phyloP scores from a whole-genome alignment of 352 stramenopile genomes.

The Aphanomyces cochlioides region DNA sequence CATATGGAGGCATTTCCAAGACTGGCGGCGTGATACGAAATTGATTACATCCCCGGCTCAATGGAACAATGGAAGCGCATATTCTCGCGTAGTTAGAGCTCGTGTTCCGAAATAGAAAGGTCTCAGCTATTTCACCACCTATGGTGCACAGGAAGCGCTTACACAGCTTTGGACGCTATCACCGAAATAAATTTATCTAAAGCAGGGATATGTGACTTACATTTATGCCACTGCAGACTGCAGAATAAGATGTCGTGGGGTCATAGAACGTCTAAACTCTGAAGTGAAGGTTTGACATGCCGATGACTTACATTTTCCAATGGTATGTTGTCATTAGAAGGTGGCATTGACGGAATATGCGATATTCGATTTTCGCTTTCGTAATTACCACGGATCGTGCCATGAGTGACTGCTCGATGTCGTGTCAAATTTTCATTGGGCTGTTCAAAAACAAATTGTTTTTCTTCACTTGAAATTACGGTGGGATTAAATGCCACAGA shows the following conservation, averaged over 20 bases:
- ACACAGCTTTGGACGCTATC: conserved; percentile 24
- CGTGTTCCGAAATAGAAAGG: conserved; percentile 31
- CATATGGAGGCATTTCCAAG: conserved; percentile 57
- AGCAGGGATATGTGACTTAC: neutral
- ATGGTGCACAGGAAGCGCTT: conserved; percentile 30
- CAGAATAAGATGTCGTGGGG: neutral
- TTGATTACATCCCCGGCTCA: conserved; percentile 80
- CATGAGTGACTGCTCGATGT: no score
- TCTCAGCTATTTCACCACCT: conserved; percentile 28
- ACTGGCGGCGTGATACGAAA: conserved; percentile 74
- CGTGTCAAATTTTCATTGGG: no score
- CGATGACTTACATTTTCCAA: conserved; percentile 1
- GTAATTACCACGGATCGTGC: no score
- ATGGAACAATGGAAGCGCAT: conserved; percentile 70
- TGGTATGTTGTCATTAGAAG: neutral
- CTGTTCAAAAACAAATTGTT: no score
- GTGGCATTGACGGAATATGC: no score
- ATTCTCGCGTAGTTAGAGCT: conserved; percentile 36
- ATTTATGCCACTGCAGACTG: neutral
- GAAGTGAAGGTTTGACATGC: neutral
- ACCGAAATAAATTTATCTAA: neutral
- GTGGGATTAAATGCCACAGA: no score
- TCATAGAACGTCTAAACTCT: neutral
- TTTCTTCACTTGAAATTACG: no score
- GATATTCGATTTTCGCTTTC: no score